Conservation (phyloP, 441 rosid species). For the Corymbia citriodora region DNA sequence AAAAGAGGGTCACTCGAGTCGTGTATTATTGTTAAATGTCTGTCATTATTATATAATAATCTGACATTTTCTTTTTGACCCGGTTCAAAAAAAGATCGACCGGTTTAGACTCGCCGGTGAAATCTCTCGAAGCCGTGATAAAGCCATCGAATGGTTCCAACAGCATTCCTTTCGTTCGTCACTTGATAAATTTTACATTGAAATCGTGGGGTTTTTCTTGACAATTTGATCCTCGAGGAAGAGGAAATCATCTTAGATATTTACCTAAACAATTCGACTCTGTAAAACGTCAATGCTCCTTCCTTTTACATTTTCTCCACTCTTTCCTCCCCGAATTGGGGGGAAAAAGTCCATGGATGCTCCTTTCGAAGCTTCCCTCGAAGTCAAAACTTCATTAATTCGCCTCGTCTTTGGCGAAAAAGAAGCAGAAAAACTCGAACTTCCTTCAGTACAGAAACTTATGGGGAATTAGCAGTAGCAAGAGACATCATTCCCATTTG, state of each 20-base stretch:
- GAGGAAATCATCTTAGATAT: background rate
- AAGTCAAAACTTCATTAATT: background rate
- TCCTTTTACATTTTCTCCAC: background rate
- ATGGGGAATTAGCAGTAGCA: background rate
- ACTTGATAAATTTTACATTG: background rate
- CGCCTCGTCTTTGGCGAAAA: background rate
- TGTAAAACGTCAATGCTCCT: background rate
- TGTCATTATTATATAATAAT: background rate
- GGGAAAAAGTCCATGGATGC: background rate
- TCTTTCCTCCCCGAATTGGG: background rate
- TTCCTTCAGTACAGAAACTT: background rate
- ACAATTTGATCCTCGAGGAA: background rate
- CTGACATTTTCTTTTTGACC: background rate
- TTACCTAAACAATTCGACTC: background rate
- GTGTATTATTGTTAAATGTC: background rate
- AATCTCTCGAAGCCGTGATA: background rate
- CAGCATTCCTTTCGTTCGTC: background rate
- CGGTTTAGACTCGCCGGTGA: background rate
- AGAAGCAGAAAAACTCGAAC: background rate
- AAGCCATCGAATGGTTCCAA: background rate
- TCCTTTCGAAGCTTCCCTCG: background rate
- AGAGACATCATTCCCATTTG: background rate
- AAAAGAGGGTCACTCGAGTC: background rate
- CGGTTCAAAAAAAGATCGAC: background rate
- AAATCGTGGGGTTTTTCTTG: background rate